These are phyloP conservation scores for Blastobotrys proliferans DNA, from an alignment of 1,139 yeast species.

Conservation along the genomic window DNA sequence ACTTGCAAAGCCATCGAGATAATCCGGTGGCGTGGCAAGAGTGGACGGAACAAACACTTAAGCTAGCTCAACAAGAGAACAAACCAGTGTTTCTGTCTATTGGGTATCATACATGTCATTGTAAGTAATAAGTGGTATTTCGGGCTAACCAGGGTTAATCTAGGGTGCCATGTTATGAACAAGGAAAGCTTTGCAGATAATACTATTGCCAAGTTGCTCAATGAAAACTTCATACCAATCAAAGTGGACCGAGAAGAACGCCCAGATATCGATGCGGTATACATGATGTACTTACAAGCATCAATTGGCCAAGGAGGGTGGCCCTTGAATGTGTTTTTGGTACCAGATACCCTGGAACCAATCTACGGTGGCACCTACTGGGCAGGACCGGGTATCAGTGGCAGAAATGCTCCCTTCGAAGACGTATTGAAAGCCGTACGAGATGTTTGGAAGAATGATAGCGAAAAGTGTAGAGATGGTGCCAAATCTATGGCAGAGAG, in stretches of 20 bases:
- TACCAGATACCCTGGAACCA: slow-evolving; percentile 36
- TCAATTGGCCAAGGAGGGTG: slow-evolving; percentile 40
- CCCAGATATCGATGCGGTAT: slow-evolving; percentile 38
- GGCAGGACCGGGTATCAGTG: slow-evolving; percentile 33
- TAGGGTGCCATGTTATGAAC: slow-evolving; percentile 39
- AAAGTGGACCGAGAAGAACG: slow-evolving; percentile 39
- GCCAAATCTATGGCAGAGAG: slow-evolving; percentile 25
- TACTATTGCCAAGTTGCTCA: slow-evolving; percentile 32
- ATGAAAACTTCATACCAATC: slow-evolving; percentile 35
- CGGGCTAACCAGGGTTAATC: neutral
- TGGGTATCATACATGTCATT: slow-evolving; percentile 39
- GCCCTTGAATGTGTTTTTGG: slow-evolving; percentile 39
- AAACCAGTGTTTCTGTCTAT: slow-evolving; percentile 37
- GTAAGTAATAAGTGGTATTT: neutral
- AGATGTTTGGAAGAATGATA: slow-evolving; percentile 30
- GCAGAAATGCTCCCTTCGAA: slow-evolving; percentile 24
- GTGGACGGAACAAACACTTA: slow-evolving; percentile 34
- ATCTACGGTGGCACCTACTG: slow-evolving; percentile 40
- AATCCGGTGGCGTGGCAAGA: slow-evolving; percentile 39
- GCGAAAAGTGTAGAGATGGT: slow-evolving; percentile 25
- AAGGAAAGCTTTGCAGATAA: slow-evolving; percentile 33
- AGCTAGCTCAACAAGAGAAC: slow-evolving; percentile 31
- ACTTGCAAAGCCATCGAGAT: slow-evolving; percentile 26
- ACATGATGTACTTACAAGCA: slow-evolving; percentile 39
- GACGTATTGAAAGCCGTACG: slow-evolving; percentile 30